Percentiles rank a stretch among this genome's conserved stretches.
Conservation (phyloP, 2,329 filamentous ascomycete species). For the Xylariaceae sp. region DNA sequence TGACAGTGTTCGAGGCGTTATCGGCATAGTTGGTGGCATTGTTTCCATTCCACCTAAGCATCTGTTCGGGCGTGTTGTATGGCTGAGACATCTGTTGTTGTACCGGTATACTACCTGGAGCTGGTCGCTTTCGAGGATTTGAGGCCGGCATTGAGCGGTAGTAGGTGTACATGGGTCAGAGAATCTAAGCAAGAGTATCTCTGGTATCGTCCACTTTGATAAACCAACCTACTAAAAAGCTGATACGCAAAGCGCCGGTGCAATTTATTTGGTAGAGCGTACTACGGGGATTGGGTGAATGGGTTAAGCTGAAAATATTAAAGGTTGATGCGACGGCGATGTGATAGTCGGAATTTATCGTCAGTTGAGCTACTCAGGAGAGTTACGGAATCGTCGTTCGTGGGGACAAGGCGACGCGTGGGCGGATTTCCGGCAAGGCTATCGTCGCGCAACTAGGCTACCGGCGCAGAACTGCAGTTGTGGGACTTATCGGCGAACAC, state of each 20-base stretch:
- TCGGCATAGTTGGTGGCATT: constrained; percentile 42
- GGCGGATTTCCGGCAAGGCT: constrained; percentile 32
- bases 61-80: constrained; percentile 53
- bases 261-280: neutral
- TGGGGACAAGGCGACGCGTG: constrained; percentile 18
- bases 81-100: constrained; percentile 50
- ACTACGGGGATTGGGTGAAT: neutral
- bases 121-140: constrained; percentile 44
- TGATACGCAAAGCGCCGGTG: no score
- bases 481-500: constrained; percentile 4
- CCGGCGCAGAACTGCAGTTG: constrained; percentile 24
- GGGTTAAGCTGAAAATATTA: neutral
- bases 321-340: constrained; percentile 1
- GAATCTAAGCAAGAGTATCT: no score
- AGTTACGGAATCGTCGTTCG: constrained; percentile 9
- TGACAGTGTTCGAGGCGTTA: constrained; percentile 41
- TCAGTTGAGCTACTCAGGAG: neutral
- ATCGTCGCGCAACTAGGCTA: constrained; percentile 30
- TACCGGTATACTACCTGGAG: constrained; percentile 41
- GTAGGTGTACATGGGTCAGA: constrained; percentile 38
- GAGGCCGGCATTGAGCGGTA: constrained; percentile 40
- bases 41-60: constrained; percentile 60
- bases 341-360: neutral
- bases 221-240: no score
- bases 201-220: no score